Percentiles rank a stretch among this genome's conserved stretches.
Conservation (phyloP, 2,329 filamentous ascomycete genomes). For the Arachnopeziza araneosa region DNA sequence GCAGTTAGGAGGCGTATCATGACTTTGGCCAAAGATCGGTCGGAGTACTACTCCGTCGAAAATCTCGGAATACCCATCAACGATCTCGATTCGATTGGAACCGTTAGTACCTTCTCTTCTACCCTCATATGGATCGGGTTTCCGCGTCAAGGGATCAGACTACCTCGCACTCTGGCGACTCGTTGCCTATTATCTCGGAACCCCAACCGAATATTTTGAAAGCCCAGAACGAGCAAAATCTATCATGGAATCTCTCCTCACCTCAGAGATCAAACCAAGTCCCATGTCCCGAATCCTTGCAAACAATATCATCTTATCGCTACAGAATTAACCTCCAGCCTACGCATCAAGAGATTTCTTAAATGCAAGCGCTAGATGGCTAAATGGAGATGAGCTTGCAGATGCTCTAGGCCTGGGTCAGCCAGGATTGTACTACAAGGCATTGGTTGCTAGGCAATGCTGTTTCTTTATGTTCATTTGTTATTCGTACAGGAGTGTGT, state of each 20-base stretch:
- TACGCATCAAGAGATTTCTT: slow-evolving; percentile 63
- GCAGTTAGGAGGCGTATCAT: slow-evolving; percentile 60
- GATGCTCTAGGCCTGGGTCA: slow-evolving; percentile 43
- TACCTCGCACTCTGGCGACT: slow-evolving; percentile 36
- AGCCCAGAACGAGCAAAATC: slow-evolving; percentile 49
- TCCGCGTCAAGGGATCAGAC: slow-evolving; percentile 68
- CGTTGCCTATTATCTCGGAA: slow-evolving; percentile 65
- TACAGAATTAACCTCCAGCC: slow-evolving; percentile 61
- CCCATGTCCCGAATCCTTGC: slow-evolving; percentile 58
- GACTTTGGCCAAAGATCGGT: slow-evolving; percentile 47
- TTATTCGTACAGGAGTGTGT: slow-evolving; percentile 46
- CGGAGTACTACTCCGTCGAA: slow-evolving; percentile 56
- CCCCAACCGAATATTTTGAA: slow-evolving; percentile 56
- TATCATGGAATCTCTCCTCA: slow-evolving; percentile 54
- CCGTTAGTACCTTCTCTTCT: slow-evolving; percentile 64
- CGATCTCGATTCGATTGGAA: slow-evolving; percentile 68
- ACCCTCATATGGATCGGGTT: slow-evolving; percentile 63
- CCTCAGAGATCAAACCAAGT: slow-evolving; percentile 61
- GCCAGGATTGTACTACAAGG: slow-evolving; percentile 22
- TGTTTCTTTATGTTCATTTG: slow-evolving; percentile 28
- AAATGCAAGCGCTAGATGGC: slow-evolving; percentile 60
- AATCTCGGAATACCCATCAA: slow-evolving; percentile 64
- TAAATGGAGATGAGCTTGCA: slow-evolving; percentile 61
- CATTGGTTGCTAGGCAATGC: slow-evolving; percentile 25
- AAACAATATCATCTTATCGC: slow-evolving; percentile 67